Conservation (phyloP, 106 monocot species). For the Posidonia australis region DNA sequence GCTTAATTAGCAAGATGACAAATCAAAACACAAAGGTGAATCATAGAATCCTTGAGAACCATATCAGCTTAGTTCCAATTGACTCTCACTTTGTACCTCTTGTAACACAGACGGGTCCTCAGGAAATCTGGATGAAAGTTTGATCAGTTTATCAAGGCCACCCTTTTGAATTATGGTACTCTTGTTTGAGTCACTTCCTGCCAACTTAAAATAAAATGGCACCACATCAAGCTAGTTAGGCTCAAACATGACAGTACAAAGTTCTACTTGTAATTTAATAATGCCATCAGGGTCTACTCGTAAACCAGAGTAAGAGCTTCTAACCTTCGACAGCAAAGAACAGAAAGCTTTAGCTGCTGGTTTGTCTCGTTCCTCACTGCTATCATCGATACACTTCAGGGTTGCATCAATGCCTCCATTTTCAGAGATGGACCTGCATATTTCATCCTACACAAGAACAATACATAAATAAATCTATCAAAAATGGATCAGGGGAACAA, state of each 20-base stretch:
- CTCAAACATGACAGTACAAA: not conserved
- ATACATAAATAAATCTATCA: not conserved
- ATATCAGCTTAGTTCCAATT: not conserved
- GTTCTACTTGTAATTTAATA: not conserved
- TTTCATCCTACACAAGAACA: constrained; percentile 62
- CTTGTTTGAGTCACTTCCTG: constrained; percentile 89
- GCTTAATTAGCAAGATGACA: not conserved
- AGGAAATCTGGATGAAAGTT: constrained; percentile 63
- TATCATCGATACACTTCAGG: constrained; percentile 56
- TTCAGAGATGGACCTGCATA: constrained; percentile 78
- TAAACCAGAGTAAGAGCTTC: constrained; percentile 1
- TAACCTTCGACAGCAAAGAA: constrained; percentile 85
- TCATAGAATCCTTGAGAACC: not conserved
- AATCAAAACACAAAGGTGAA: not conserved
- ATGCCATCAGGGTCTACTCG: not conserved
- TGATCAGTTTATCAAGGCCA: constrained; percentile 66
- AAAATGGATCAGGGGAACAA: not conserved
- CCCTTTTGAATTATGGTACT: constrained; percentile 55
- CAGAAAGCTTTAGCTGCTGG: constrained; percentile 53
- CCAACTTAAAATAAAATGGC: constrained; percentile 46
- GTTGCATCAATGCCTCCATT: constrained; percentile 80
- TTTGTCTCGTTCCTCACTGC: constrained; percentile 33
- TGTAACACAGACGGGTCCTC: constrained; percentile 79
- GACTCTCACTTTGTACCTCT: constrained; percentile 44
- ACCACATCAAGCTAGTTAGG: constrained; percentile 7